Evolutionary conservation across 345 rosid genomes (phyloP).

Genomic region (Lepidium africanum): DNA sequence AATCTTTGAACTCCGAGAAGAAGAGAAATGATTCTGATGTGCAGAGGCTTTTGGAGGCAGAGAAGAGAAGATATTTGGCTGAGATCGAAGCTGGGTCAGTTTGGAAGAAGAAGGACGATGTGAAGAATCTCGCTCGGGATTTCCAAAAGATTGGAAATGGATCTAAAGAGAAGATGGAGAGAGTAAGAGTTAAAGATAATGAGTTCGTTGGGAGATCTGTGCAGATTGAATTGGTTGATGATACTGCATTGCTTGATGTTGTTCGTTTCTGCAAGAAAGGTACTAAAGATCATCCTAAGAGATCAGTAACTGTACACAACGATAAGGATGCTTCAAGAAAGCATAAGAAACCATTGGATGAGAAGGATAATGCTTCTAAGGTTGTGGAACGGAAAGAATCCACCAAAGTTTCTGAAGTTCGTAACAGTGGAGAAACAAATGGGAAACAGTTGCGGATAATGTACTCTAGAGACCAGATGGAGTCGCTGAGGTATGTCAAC

Average conservation of each 20-base stretch:
- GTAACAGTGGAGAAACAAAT: constrained; percentile 6
- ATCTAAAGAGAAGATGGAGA: constrained; percentile 12
- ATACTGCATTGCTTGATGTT: constrained; percentile 59
- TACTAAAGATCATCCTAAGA: constrained; percentile 25
- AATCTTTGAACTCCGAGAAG: constrained; percentile 9
- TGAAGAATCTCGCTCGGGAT: constrained; percentile 4
- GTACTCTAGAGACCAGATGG: constrained; percentile 64
- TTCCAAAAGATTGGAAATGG: constrained; percentile 11
- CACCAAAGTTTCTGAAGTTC: constrained; percentile 16
- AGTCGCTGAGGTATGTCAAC: constrained; percentile 59
- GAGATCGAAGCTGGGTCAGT: constrained; percentile 48
- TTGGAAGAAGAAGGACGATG: constrained; percentile 24
- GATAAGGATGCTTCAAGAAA: constrained; percentile 29
- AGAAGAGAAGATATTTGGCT: constrained; percentile 50
- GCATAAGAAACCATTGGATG: constrained; percentile 32
- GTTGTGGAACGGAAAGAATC: constrained; percentile 18
- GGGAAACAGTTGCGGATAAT: constrained; percentile 19
- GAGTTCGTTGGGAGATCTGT: constrained; percentile 35
- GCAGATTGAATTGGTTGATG: constrained; percentile 61
- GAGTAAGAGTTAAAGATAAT: constrained; percentile 19
- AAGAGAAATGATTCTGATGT: constrained; percentile 15
- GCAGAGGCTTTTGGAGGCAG: constrained; percentile 44
- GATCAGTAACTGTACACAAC: neutral
- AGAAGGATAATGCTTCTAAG: constrained; percentile 33
- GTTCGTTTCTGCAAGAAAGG: constrained; percentile 26